phyloP scores from a whole-genome alignment of 2,329 filamentous ascomycete species.

The Colletotrichum acutatum region DNA sequence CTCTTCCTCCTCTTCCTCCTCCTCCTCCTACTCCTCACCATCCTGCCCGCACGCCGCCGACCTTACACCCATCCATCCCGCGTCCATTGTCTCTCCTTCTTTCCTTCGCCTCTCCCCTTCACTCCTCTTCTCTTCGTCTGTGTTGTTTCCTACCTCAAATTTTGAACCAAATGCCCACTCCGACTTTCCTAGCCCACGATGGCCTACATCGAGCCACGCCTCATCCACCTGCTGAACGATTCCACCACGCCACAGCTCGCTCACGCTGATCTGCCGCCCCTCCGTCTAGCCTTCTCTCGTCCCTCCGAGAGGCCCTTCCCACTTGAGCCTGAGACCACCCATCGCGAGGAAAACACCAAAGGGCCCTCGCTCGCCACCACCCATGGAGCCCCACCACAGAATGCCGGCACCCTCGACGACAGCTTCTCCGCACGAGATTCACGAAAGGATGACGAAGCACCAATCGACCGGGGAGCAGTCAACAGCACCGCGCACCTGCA shows the following conservation, averaged over 20 bases:
- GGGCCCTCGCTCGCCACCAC: slow-evolving; percentile 32
- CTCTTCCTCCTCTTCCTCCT: slow-evolving; percentile 26
- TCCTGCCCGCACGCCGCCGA: slow-evolving; percentile 33
- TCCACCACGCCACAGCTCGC: slow-evolving; percentile 59
- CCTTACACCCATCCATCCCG: slow-evolving; percentile 26
- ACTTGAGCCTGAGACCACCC: slow-evolving; percentile 61
- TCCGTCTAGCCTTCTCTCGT: slow-evolving; percentile 56
- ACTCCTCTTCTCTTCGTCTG: slow-evolving; percentile 10
- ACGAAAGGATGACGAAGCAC: slow-evolving; percentile 26
- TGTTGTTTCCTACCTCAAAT: slow-evolving; percentile 28
- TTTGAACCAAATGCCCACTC: slow-evolving; percentile 51
- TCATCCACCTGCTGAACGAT: slow-evolving; percentile 73
- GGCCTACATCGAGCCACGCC: slow-evolving; percentile 74
- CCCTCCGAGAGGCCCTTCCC: slow-evolving; percentile 59
- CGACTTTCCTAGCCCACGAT: slow-evolving; percentile 53
- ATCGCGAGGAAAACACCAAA: slow-evolving; percentile 50
- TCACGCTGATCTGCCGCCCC: slow-evolving; percentile 64
- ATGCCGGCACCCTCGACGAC: slow-evolving; percentile 27
- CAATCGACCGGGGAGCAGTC: slow-evolving; percentile 10
- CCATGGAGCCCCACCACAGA: slow-evolving; percentile 24
- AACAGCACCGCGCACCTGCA: slow-evolving; percentile 39
- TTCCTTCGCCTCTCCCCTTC: slow-evolving; percentile 12
- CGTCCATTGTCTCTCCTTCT: slow-evolving; percentile 33
- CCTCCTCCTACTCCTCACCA: slow-evolving; percentile 24
- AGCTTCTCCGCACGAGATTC: slow-evolving; percentile 19